These are phyloP conservation scores for Geoglossum glabrum DNA, from an alignment of 495 filamentous ascomycete genomes.

Conservation along the genomic window DNA sequence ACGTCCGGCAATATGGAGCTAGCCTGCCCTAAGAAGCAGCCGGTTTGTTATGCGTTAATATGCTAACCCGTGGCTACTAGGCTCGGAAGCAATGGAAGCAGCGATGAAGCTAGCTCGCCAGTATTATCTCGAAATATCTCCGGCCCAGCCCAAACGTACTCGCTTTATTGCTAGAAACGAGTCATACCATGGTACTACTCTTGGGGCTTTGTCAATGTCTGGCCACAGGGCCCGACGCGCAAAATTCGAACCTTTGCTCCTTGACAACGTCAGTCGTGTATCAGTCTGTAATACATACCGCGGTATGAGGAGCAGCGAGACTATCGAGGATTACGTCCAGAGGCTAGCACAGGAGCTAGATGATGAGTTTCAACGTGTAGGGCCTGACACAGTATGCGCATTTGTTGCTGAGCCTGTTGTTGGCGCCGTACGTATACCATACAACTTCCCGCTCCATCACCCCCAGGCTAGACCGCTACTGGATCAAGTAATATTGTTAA, in stretches of 20 bases:
- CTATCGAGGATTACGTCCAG: conserved; percentile 24
- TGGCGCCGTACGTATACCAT: conserved; percentile 25
- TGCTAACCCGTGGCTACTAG: conserved; percentile 17
- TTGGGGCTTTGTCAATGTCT: conserved; percentile 17
- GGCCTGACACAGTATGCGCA: conserved; percentile 50
- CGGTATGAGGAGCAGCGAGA: conserved; percentile 18
- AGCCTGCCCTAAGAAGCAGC: neutral
- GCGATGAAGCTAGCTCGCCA: conserved; percentile 45
- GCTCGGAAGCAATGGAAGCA: conserved; percentile 52
- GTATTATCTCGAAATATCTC: conserved; percentile 34
- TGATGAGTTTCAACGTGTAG: conserved; percentile 49
- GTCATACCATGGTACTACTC: conserved; percentile 16
- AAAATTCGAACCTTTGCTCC: conserved; percentile 47
- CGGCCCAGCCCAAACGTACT: conserved; percentile 27
- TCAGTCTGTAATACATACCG: conserved; percentile 51
- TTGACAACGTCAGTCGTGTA: conserved; percentile 38
- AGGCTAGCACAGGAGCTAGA: conserved; percentile 50
- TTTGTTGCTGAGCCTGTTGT: conserved; percentile 60
- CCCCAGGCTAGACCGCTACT: neutral
- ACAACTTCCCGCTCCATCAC: neutral
- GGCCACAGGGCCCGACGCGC: conserved; percentile 40
- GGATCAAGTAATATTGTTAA: neutral
- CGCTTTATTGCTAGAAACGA: conserved; percentile 12
- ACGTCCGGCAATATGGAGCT: neutral
- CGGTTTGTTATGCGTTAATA: neutral